Percentiles rank a stretch among this genome's conserved stretches.
These are phyloP conservation scores for Euphorbia tirucalli DNA, from an alignment of 345 rosid species.

Conservation along the genomic window DNA sequence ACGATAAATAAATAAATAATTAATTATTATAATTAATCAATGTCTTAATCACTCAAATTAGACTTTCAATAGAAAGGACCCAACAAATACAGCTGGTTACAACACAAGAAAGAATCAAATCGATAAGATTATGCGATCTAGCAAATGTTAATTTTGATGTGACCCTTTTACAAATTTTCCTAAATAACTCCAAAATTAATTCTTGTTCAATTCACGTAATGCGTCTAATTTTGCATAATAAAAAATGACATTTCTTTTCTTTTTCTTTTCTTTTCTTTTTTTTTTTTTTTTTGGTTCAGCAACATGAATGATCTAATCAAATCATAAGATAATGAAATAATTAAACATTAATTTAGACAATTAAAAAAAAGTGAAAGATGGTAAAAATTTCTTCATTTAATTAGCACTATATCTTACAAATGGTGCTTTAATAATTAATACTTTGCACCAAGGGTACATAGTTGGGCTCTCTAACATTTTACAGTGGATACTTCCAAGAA, in stretches of 20 bases:
- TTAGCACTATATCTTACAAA: conserved; percentile 40
- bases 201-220: conserved; percentile 10
- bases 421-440: conserved; percentile 28
- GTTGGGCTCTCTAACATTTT: conserved; percentile 21
- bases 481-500: conserved; percentile 31
- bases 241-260: background rate
- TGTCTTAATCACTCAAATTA: conserved; percentile 52
- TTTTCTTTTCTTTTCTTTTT: too few species aligned
- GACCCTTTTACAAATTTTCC: conserved; percentile 16
- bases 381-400: conserved; percentile 22
- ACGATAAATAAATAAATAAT: background rate
- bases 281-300: too few species aligned
- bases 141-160: conserved; percentile 29
- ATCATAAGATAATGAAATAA: conserved; percentile 1
- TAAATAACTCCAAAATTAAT: background rate
- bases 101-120: conserved; percentile 54
- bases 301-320: background rate
- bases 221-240: background rate
- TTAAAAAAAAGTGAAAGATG: background rate
- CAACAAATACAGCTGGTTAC: conserved; percentile 79
- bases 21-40: conserved; percentile 12
- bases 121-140: conserved; percentile 44
- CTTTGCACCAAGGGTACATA: conserved; percentile 33
- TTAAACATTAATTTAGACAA: too few species aligned
- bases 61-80: conserved; percentile 31